A percentile compares a stretch with the other conserved stretches of the same genome.
These are phyloP conservation scores for Pseudogymnoascus sp. DNA, from an alignment of 2,329 filamentous ascomycete species.

Conservation along the genomic window DNA sequence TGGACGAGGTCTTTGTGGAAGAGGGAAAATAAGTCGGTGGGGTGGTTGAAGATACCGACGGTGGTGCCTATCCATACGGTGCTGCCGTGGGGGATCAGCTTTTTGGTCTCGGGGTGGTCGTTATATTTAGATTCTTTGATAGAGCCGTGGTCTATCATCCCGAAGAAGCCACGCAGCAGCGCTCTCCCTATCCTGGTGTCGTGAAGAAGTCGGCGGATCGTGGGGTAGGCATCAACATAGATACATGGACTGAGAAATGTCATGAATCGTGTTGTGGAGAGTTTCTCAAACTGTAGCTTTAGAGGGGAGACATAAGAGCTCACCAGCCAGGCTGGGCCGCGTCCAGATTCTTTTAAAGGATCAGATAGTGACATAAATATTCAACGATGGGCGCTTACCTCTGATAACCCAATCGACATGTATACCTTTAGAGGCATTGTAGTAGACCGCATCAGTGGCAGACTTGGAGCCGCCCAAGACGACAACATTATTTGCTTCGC, in stretches of 20 bases:
- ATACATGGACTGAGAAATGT: constrained; percentile 68
- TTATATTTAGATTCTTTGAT: constrained; percentile 45
- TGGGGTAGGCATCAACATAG: constrained; percentile 55
- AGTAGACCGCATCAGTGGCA: constrained; percentile 39
- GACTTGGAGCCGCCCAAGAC: constrained; percentile 19
- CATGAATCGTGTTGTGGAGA: constrained; percentile 57
- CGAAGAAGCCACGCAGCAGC: constrained; percentile 48
- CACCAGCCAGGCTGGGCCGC: neutral
- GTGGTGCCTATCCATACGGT: constrained; percentile 46
- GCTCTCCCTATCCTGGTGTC: constrained; percentile 45
- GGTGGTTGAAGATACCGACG: constrained; percentile 54
- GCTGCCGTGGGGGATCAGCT: constrained; percentile 43
- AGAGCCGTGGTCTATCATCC: constrained; percentile 47
- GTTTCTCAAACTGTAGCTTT: constrained; percentile 52
- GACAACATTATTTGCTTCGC: neutral
- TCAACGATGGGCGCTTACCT: constrained; percentile 28
- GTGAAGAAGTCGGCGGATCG: constrained; percentile 47
- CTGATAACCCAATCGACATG: constrained; percentile 48
- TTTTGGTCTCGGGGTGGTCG: constrained; percentile 42
- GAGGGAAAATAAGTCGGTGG: constrained; percentile 47
- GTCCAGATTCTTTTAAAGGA: neutral
- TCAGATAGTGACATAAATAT: neutral
- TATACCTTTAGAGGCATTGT: constrained; percentile 30
- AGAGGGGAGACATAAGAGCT: neutral
- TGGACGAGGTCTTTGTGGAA: constrained; percentile 43